Evolutionary conservation across 129 eudicot species (phyloP).

Genomic region (Flaveria brownii): DNA sequence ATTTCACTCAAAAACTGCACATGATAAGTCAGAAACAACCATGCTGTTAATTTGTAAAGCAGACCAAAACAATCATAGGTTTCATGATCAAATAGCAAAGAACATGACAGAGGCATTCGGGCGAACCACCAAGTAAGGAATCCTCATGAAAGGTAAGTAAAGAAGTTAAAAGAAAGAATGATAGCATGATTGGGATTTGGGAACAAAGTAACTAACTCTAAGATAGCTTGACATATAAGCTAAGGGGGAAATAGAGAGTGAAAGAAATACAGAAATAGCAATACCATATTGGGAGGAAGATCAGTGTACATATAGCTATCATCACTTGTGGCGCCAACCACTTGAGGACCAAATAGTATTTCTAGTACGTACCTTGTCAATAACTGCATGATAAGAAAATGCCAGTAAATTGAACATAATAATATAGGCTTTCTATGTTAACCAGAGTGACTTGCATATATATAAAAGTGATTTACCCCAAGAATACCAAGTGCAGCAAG

Average conservation of each 20-base stretch:
- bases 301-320: conserved; percentile 71
- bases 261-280: conserved; percentile 37
- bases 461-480: too few species aligned
- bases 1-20: neutral
- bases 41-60: neutral
- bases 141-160: conserved; percentile 3
- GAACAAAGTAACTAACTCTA: too few species aligned
- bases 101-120: neutral
- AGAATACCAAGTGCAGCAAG: conserved; percentile 64
- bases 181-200: neutral
- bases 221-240: neutral
- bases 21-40: neutral
- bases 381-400: conserved; percentile 47
- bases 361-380: conserved; percentile 67
- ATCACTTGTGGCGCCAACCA: conserved; percentile 67
- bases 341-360: conserved; percentile 76
- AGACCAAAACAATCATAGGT: neutral
- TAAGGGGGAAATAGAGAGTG: conserved; percentile 6
- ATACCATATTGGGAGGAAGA: conserved; percentile 92
- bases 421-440: neutral
- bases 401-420: neutral
- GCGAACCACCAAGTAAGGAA: neutral
- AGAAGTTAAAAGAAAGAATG: conserved; percentile 8
- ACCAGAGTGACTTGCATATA: too few species aligned
- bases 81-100: neutral